These are phyloP conservation scores for Alternaria ventricosa DNA, from an alignment of 2,329 filamentous ascomycete genomes.

Conservation along the genomic window DNA sequence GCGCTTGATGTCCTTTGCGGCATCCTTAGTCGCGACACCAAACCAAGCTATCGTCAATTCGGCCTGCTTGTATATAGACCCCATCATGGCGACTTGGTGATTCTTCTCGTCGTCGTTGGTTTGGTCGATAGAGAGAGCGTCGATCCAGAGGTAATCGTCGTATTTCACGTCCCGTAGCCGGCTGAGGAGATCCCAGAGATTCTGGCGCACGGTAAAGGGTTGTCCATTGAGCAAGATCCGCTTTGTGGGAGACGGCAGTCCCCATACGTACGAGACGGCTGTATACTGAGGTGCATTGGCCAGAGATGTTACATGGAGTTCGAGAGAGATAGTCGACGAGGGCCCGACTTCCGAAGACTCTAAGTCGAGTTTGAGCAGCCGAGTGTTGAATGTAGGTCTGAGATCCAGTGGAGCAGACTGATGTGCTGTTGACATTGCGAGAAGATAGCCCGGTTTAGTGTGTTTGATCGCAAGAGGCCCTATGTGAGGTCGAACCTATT, in stretches of 20 bases:
- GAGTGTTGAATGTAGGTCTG: background rate
- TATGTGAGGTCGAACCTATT: too few species aligned
- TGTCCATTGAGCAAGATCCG: background rate
- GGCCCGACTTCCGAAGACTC: background rate
- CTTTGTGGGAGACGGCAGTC: background rate
- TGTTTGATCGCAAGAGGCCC: too few species aligned
- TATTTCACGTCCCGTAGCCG: background rate
- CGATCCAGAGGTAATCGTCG: background rate
- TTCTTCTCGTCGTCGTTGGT: background rate
- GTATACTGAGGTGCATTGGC: background rate
- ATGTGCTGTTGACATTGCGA: background rate
- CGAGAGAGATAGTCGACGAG: background rate
- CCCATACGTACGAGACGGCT: background rate
- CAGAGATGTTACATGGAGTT: background rate
- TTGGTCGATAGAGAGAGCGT: background rate
- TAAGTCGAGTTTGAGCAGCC: background rate
- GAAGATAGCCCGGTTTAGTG: too few species aligned
- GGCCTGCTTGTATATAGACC: background rate
- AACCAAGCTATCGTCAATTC: background rate
- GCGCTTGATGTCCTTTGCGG: too few species aligned
- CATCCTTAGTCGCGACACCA: background rate
- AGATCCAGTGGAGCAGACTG: background rate
- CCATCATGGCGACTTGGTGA: background rate
- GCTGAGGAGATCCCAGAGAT: background rate
- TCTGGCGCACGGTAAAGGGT: background rate